Evolutionary conservation across 2,329 filamentous ascomycete genomes (phyloP).

Genomic region (Fusarium globosum): DNA sequence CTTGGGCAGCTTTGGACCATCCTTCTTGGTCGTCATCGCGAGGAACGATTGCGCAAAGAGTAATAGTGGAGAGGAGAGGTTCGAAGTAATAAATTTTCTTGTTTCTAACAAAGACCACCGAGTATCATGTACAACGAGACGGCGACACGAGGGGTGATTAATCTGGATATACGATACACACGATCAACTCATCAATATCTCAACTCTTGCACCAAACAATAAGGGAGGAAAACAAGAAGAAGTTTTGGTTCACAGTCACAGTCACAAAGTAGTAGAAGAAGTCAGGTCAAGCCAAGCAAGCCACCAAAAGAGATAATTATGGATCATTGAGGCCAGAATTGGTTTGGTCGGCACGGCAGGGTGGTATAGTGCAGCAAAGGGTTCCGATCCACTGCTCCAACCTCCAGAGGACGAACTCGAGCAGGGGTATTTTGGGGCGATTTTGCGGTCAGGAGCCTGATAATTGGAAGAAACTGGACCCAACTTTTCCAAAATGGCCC

Average conservation of each 20-base stretch:
- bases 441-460: slow-evolving; percentile 17
- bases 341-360: slow-evolving; percentile 17
- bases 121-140: neutral
- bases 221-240: slow-evolving; percentile 5
- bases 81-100: slow-evolving; percentile 10
- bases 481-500: neutral
- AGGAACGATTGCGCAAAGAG: slow-evolving; percentile 19
- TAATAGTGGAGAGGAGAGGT: slow-evolving; percentile 8
- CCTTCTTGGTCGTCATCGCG: slow-evolving; percentile 41
- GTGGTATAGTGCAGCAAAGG: slow-evolving; percentile 20
- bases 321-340: slow-evolving; percentile 22
- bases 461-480: slow-evolving; percentile 12
- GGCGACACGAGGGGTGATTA: neutral
- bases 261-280: slow-evolving; percentile 12
- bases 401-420: neutral
- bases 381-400: slow-evolving; percentile 20
- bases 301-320: slow-evolving; percentile 3
- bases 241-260: slow-evolving; percentile 12
- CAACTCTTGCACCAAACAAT: slow-evolving; percentile 8
- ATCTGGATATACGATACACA: neutral
- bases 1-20: slow-evolving; percentile 73
- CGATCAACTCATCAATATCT: slow-evolving; percentile 8
- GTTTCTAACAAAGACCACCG: slow-evolving; percentile 1
- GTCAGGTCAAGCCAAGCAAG: slow-evolving; percentile 18
- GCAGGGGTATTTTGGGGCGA: slow-evolving; percentile 17